Conservation (phyloP, 192 early-diverging fungal genomes). For the Coemansia sp. region DNA sequence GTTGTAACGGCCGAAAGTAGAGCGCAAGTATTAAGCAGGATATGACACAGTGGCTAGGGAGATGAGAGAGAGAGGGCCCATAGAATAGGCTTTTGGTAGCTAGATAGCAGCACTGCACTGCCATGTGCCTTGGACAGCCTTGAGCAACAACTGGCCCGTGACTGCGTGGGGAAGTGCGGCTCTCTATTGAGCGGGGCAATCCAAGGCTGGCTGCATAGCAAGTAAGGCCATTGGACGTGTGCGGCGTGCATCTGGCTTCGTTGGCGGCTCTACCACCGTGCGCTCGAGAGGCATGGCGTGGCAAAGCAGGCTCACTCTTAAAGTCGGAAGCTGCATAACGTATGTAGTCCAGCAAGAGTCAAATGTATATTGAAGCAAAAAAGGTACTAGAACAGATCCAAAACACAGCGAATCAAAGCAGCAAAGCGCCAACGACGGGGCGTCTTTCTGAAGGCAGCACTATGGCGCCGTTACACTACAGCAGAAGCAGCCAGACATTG, state of each 20-base stretch:
- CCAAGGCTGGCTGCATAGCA: background rate
- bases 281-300: background rate
- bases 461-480: background rate
- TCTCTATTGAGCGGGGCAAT: background rate
- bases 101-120: background rate
- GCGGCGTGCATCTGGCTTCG: slow-evolving; percentile 1
- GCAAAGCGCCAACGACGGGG: background rate
- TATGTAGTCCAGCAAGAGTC: slow-evolving; percentile 7
- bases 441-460: background rate
- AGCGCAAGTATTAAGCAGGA: background rate
- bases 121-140: background rate
- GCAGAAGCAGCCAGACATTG: background rate
- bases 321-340: background rate
- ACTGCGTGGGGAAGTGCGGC: slow-evolving; percentile 8
- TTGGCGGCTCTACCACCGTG: background rate
- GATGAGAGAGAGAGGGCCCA: background rate
- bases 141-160: slow-evolving; percentile 3
- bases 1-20: background rate
- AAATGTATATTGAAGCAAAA: slow-evolving; percentile 2
- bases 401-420: slow-evolving; percentile 8
- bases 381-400: slow-evolving; percentile 8
- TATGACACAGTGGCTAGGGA: background rate
- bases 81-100: background rate
- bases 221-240: background rate
- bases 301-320: background rate